Percentiles rank a stretch among this genome's conserved stretches.
These are phyloP conservation scores for Aphanomyces euteiches DNA, from an alignment of 352 stramenopile species.

Conservation along the genomic window DNA sequence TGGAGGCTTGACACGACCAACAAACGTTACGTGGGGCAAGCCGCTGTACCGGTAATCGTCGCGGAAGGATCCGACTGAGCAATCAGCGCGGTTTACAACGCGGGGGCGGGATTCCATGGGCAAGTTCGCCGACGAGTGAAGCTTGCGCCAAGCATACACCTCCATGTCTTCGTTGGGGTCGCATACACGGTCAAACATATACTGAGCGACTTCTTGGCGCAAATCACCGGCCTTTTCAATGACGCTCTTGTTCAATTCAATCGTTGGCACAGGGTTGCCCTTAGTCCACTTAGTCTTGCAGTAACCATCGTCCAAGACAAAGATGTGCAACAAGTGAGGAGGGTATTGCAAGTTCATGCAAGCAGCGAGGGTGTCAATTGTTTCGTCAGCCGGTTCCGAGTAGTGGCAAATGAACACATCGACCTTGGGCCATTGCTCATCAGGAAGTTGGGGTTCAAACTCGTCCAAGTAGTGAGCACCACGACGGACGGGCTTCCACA, in stretches of 20 bases:
- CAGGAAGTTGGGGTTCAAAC: constrained; percentile 75
- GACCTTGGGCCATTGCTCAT: constrained; percentile 81
- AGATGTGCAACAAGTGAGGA: constrained; percentile 80
- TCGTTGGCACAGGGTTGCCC: constrained; percentile 52
- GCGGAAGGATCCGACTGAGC: constrained; percentile 73
- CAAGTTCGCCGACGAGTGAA: constrained; percentile 78
- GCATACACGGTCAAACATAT: constrained; percentile 85
- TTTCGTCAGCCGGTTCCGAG: constrained; percentile 79
- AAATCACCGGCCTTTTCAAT: constrained; percentile 76
- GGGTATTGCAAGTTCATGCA: constrained; percentile 87
- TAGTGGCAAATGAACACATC: constrained; percentile 80
- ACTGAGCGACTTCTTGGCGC: constrained; percentile 80
- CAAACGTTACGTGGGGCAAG: constrained; percentile 68
- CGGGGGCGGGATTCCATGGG: constrained; percentile 61
- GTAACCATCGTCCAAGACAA: constrained; percentile 82
- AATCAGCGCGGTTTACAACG: constrained; percentile 72
- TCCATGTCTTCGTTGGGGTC: constrained; percentile 84
- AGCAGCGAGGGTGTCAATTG: constrained; percentile 80
- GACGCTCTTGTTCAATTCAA: constrained; percentile 71
- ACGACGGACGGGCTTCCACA: constrained; percentile 85
- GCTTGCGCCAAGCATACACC: constrained; percentile 82
- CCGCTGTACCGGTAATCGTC: constrained; percentile 84
- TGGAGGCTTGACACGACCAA: constrained; percentile 72
- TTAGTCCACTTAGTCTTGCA: constrained; percentile 78
- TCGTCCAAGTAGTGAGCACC: constrained; percentile 85